Conservation (phyloP, 2,329 filamentous ascomycete species). For the Cercospora sojina region DNA sequence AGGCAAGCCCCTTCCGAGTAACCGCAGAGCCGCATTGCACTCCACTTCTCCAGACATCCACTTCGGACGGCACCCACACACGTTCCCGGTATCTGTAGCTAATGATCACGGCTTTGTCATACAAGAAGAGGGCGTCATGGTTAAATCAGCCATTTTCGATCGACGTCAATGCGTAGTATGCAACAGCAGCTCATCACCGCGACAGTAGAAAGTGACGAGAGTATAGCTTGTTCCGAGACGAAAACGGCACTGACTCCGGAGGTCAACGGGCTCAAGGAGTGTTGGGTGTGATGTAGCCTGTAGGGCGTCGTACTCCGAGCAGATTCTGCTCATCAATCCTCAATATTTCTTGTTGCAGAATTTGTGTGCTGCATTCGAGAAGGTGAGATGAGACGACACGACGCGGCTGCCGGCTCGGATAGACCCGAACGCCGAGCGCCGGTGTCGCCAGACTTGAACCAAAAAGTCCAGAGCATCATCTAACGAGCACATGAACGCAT, state of each 20-base stretch:
- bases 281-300: too few relatives aligned
- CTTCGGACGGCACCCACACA: neutral
- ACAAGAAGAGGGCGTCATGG: neutral
- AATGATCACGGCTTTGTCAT: neutral
- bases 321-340: neutral
- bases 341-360: neutral
- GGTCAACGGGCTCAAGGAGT: too few relatives aligned
- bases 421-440: neutral
- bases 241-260: too few relatives aligned
- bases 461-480: neutral
- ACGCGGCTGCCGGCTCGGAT: neutral
- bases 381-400: neutral
- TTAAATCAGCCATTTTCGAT: too few relatives aligned
- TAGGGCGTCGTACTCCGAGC: too few relatives aligned
- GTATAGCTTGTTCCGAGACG: too few relatives aligned
- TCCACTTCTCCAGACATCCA: neutral
- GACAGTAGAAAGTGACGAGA: too few relatives aligned
- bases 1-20: neutral
- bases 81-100: neutral
- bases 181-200: too few relatives aligned
- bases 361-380: neutral
- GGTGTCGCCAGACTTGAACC: neutral
- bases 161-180: too few relatives aligned
- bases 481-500: neutral
- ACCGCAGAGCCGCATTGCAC: neutral